Evolutionary conservation across 2,329 filamentous ascomycete species (phyloP), one percentile per base, ranked within the genome.

Genomic region (Cryoendolithus antarcticus): DNA sequence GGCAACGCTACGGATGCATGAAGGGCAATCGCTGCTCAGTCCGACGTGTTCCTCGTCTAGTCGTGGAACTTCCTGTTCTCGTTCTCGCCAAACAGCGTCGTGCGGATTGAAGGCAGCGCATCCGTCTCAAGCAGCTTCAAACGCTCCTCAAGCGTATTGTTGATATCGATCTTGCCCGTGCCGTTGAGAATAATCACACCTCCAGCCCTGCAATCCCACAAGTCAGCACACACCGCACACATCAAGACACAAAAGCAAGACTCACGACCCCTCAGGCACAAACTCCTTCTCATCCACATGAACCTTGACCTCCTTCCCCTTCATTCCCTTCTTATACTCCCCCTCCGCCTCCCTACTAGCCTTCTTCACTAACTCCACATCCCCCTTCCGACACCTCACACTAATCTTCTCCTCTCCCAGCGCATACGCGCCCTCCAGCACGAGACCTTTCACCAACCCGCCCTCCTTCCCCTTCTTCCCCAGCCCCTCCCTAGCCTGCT

Each of bases 141-240:
- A 50, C 91, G 80, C 60, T 93, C 83, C 61, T 96, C 91, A 52
- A 96, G 83, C 40, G 91, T 96, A 71, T 98, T 96, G 75, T 95
- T 88, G 63, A 98, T 89, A 56, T 94, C 86, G 60, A 98, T 96
- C 73, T 89, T 95, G 60, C 91, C 91, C 48, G 72, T 72, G 50
- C 82, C 80, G 48, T 88, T 86, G 40, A 93, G 65, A 48, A 98
- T 77, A 42, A 75, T 62, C 42, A 93, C 72, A 54, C 91, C 91
- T 44, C 91, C 91, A 44, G 86, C 73, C 55, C 91, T 96, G 51
- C 45, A 38, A 35, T 21, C 35, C 27, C 34, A 29, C n/a, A 30
- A 30, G 11, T 13, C 5, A 8, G 9, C 6, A 2, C 34, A 28
- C 34, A 38, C 9, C 13, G 11, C 11, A 4, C 4, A 40, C 7